Base-by-base conservation (phyloP, 1,139 yeast genomes). In the Saccharomycopsis hybrid region DNA sequence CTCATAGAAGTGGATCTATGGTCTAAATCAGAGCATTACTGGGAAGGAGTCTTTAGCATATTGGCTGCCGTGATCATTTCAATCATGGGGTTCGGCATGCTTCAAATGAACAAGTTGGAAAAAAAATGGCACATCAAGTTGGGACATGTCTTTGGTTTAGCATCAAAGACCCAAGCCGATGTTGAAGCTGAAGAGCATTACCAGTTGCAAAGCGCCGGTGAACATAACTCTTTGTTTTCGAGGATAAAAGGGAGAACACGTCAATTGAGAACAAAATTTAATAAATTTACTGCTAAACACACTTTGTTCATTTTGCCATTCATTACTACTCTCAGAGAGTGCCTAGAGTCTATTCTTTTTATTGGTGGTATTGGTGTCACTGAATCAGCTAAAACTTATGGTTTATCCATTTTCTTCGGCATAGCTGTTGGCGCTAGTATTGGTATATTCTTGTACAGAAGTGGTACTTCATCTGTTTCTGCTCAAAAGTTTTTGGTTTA, bases 111-210 rank as follows among this genome's bases (percentile, higher is more conserved):
- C 66, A 90, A 89, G 70, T 77, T 90, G 81, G 82, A 86, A 66
- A 92, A 82, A 60, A 90, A 89, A 68, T 90, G 96, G 88, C 82
- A 96, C 71, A 74, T 87, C 57, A 90, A 90, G 70, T 76, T 90
- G 61, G 95, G 96, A 18, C 77, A 76, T 56, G 85, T 94, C 40
- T 73, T 84, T 54, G 66, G 79, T 48, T 74, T 76, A 56, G 64
- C 66, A 43, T 71, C 75, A 39, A 60, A 60, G 32, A 62, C 59
- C 31, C 60, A 60, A 30, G 59, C 57, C 36, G 57, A 61, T 7
- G 63, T 59, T 39, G 32, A 36, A 11, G 4, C n/a, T 27, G 24
- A 4, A 7, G 43, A 41, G 28, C 9, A 41, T 3, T 8, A 9
- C 11, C 9, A 35, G 13, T 43, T 8, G 8, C 13, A 41, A 8